Conservation (phyloP, 176 grass and related monocot species). For the Oryza nivara region DNA sequence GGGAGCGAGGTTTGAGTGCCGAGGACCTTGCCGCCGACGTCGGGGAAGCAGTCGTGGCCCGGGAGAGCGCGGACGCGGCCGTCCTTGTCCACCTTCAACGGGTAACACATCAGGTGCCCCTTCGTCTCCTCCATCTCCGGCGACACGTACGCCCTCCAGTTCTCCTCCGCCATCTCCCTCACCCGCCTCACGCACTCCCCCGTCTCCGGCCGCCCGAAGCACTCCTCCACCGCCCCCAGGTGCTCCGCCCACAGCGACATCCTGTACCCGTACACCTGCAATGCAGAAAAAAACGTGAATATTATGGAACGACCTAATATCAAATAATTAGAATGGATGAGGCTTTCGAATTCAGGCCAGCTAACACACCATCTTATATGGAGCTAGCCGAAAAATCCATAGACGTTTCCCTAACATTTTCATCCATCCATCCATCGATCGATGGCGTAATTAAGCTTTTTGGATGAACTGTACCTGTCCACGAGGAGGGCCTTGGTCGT, state of each 20-base stretch:
- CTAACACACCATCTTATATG: too few relatives aligned
- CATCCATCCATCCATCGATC: too few relatives aligned
- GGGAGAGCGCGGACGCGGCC: conserved; percentile 44
- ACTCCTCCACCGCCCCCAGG: conserved; percentile 45
- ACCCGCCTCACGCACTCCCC: conserved; percentile 56
- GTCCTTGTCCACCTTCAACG: conserved; percentile 44
- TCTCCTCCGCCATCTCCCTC: conserved; percentile 62
- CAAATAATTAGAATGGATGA: too few relatives aligned
- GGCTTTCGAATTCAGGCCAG: too few relatives aligned
- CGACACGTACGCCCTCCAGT: conserved; percentile 53
- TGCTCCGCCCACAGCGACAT: conserved; percentile 82
- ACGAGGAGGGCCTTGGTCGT: conserved; percentile 23
- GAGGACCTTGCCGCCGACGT: conserved; percentile 63
- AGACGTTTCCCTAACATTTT: too few relatives aligned
- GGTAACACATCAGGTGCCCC: conserved; percentile 57
- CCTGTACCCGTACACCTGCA: conserved; percentile 68
- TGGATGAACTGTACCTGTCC: conserved; percentile 48
- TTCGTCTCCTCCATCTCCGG: conserved; percentile 55
- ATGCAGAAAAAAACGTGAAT: too few relatives aligned
- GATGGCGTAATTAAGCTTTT: neutral
- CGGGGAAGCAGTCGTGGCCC: conserved; percentile 46
- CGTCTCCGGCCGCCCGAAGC: conserved; percentile 50
- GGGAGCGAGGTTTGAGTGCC: conserved; percentile 53
- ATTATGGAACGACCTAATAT: too few relatives aligned
- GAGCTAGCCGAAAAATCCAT: too few relatives aligned